Evolutionary conservation across 805 yeast species (phyloP), one percentile per base, ranked within the genome.

Genomic region (Metschnikowia matae): DNA sequence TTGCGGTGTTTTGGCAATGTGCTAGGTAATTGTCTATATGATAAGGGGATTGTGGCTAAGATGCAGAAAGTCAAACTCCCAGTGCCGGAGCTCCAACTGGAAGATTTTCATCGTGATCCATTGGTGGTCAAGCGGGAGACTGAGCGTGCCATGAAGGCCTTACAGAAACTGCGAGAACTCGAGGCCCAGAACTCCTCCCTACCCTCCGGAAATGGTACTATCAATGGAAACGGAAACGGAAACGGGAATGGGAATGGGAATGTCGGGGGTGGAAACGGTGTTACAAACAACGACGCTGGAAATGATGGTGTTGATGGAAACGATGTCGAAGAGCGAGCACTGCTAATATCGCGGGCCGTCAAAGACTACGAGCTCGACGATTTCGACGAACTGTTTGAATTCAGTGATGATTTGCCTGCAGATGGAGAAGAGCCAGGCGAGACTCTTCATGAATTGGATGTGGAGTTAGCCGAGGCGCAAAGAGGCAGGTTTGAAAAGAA

Each of bases 1-100:
- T 71, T 91, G 48, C 72, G 95, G 54, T 83, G 85, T 55, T 88
- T 89, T 61, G 96, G 96, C 36, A 81, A 84, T 56, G 83, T 87
- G 0, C 67, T 87, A 61, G 96, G 95, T 0, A 87, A 87, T 60
- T 87, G 96, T 66, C 75, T 87, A n/a, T 87, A 87, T 59, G 95
- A 87, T 62, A 84, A 84, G 58, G 82, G 80, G 46, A 84, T 83
- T 51, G 64, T 85, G 39, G 74, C 75, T 36, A 71, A 77, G 51
- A 73, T 83, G 48, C 70, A 74, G 42, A 73, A 75, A 49, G 74
- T 79, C 40, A 65, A 65, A 40, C 51, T 57, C 18, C 65, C 66
- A 15, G 53, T 53, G 26, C 61, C 61, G 10, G 74, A 69, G 21
- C 59, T 67, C 18, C 67, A 64, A 23, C 63, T 59, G 26, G 62